Percentiles rank a stretch among this genome's conserved stretches.
Conservation (phyloP, 495 filamentous ascomycete species). For the Tuber aestivum region DNA sequence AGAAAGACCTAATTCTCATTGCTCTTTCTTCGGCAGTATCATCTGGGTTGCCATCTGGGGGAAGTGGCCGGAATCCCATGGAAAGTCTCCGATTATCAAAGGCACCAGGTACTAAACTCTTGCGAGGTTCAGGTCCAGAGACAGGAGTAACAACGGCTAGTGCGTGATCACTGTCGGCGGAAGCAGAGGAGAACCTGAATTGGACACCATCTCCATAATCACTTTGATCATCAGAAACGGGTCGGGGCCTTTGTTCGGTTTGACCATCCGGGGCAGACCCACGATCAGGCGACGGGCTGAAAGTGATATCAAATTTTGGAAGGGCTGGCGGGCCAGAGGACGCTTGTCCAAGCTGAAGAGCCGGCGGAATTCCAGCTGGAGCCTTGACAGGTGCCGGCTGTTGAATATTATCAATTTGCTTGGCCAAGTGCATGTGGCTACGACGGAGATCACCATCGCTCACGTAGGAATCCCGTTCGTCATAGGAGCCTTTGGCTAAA, state of each 20-base stretch:
- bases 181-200: conserved; percentile 50
- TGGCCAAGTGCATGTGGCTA: background rate
- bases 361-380: conserved; percentile 10
- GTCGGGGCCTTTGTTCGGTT: conserved; percentile 30
- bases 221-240: conserved; percentile 50
- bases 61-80: conserved; percentile 86
- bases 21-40: conserved; percentile 89
- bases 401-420: background rate
- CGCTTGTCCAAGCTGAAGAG: conserved; percentile 11
- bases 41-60: conserved; percentile 64
- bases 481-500: conserved; percentile 26
- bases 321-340: conserved; percentile 4
- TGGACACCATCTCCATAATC: conserved; percentile 60
- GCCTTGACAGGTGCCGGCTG: conserved; percentile 17
- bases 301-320: conserved; percentile 32
- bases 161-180: conserved; percentile 26
- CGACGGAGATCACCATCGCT: conserved; percentile 5
- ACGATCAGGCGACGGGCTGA: conserved; percentile 17
- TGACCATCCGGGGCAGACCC: background rate
- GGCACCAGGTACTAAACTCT: conserved; percentile 37
- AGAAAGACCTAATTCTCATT: conserved; percentile 95
- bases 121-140: conserved; percentile 31
- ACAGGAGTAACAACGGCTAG: conserved; percentile 33
- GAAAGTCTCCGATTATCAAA: conserved; percentile 69
- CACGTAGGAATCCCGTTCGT: background rate